Base-by-base conservation (phyloP, 192 early-diverging fungal genomes). In the Coemansia sp. region DNA sequence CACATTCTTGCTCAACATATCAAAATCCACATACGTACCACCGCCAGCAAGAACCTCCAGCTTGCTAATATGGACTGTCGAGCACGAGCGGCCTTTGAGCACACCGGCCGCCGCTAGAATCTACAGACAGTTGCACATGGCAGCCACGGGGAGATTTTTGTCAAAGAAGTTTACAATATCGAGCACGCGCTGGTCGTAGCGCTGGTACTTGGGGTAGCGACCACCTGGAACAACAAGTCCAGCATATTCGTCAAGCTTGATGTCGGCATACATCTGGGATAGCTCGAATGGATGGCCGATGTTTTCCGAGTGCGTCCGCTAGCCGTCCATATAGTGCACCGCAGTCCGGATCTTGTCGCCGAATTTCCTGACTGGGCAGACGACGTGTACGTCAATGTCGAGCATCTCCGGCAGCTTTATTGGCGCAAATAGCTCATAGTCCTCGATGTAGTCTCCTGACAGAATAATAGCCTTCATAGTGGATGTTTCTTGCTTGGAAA, bases 371-470 rank as follows among this genome's bases (percentile, higher is more conserved):
- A 75, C 76, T 0, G 84, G 84, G 37, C 81, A 81, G 2, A 84
- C 84, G 4, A 78, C 72, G 41, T 86, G 81, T 12, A 79, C 83
- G 45, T 83, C 66, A 43, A 84, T 67, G 23, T 66, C 85, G 5
- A 86, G 56, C 62, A 79, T 69, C 59, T 75, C 72, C 27, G 84
- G 71, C 19, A 82, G 63, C 56, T 86, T 84, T 63, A 73, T 61
- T 15, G 85, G 85, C 32, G 83, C 83, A 51, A 72, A 83, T 22
- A 81, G 63, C 67, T 86, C 85, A 59, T 86, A 86, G 74, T 86
- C 85, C 63, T 76, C 74, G 41, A 67, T 64, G 29, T 50, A 76
- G 47, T 76, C 74, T 29, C 74, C 74, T 37, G 67, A 27, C 0
- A 76, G 65, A 27, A 76, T 9, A 17, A 76, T 60, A 29, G 71